Evolutionary conservation across 768 basidiomycete genomes (phyloP), one percentile per base, ranked within the genome.

Genomic region (Infundibulicybe gibba): DNA sequence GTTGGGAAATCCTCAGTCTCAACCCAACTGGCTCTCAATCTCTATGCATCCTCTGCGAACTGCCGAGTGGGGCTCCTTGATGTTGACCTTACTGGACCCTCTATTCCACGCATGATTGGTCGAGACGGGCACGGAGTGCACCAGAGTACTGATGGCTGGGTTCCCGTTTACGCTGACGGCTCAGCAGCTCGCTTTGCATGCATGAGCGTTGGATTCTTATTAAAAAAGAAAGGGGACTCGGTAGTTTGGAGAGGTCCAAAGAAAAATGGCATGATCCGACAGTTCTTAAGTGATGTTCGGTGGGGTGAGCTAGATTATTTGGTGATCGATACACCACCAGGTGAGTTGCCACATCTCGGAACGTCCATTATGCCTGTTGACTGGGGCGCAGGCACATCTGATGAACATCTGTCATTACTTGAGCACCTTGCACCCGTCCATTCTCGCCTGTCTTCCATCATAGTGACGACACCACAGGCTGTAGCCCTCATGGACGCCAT

Each of bases 171-270:
- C 61, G 92, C 90, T 2, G 95, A 99, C 65, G 87, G 83, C 13
- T 62, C 75, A 16, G 74, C 74, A 38, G 81, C 82, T 20, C 71
- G 93, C 54, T 63, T 99, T 49, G 87, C 85, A 11, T 94, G 91
- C 64, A 99, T 99, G 97, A 93, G 90, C 60, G 93, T 98, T 8
- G 97, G 93, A 2, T 97, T 98, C 65, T 70, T 99, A 54, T 66
- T 98, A 56, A 90, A 91, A 70, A 86, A 85, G 60, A 85, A 84
- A 60, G 86, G 84, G 16, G 94, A 98, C 61, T 91, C 90, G 14
- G 93, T 99, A 40, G 91, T 99, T 1, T 99, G 97, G 97, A 72
- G 97, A 59, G 97, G 97, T 0, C 97, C 97, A 41, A 98, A 97
- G 75, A 97, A 97, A 76, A 94, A 94, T 56, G 94, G 87, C 48